phyloP scores from a whole-genome alignment of 371 early-diverging fungal genomes.

The Phascolomyces articulosus region DNA sequence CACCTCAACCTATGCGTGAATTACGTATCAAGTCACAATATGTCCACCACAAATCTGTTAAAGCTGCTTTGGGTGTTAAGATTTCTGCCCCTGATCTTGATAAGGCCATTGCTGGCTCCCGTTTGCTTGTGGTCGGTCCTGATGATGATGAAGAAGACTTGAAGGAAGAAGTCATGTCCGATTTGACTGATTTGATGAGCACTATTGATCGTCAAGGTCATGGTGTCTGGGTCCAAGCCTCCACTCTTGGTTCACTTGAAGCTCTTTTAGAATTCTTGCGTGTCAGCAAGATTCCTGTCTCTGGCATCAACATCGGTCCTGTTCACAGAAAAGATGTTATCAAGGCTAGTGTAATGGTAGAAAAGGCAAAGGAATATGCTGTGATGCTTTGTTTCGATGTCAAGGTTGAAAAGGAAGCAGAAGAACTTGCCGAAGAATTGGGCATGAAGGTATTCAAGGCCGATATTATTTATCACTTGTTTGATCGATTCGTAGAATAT shows the following conservation, averaged over 20 bases:
- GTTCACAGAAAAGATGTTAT: conserved; percentile 99
- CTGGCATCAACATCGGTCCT: conserved; percentile 98
- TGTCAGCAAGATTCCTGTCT: conserved; percentile 94
- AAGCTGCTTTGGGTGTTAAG: conserved; percentile 99
- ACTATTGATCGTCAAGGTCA: conserved; percentile 86
- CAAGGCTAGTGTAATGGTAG: conserved; percentile 93
- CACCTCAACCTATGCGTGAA: conserved; percentile 99
- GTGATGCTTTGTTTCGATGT: conserved; percentile 99
- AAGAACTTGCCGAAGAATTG: conserved; percentile 90
- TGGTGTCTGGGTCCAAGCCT: conserved; percentile 99
- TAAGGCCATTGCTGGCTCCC: conserved; percentile 98
- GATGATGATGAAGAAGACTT: conserved; percentile 97
- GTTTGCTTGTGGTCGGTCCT: conserved; percentile 90
- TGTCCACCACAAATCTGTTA: conserved; percentile 96
- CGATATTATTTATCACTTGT: conserved; percentile 99
- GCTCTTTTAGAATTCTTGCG: conserved; percentile 97
- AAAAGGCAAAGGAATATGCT: conserved; percentile 89
- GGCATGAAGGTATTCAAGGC: conserved; percentile 97
- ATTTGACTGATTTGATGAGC: conserved; percentile 77
- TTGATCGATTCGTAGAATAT: conserved; percentile 95
- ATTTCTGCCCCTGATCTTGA: conserved; percentile 97
- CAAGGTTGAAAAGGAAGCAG: conserved; percentile 96
- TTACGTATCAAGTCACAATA: conserved; percentile 97
- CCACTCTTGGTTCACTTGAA: conserved; percentile 99
- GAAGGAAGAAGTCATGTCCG: conserved; percentile 93